Percentiles rank a stretch among this genome's conserved stretches.
Conservation (phyloP, 2,329 filamentous ascomycete species). For the Hawksworthiomyces lignivorus region DNA sequence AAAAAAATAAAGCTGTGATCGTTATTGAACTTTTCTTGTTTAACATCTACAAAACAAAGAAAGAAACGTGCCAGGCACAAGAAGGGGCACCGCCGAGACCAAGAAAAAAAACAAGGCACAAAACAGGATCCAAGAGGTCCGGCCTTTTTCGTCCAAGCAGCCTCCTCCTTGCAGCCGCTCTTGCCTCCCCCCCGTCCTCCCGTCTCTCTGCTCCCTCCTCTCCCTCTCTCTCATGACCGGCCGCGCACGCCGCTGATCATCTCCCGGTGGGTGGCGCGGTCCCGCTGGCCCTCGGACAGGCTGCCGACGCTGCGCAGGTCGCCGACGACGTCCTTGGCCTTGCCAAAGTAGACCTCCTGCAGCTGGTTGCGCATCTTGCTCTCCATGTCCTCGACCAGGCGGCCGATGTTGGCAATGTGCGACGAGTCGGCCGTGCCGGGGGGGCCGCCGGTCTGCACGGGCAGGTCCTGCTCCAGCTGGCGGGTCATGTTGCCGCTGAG, state of each 20-base stretch:
- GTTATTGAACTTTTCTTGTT: too few species aligned
- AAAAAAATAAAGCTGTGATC: too few species aligned
- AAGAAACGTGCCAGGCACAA: too few species aligned
- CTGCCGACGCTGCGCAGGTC: constrained; percentile 82
- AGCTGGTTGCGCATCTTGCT: constrained; percentile 97
- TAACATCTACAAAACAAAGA: too few species aligned
- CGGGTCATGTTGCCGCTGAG: constrained; percentile 96
- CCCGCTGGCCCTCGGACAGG: constrained; percentile 75
- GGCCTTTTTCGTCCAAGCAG: too few species aligned
- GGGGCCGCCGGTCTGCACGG: constrained; percentile 67
- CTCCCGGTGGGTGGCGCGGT: constrained; percentile 79
- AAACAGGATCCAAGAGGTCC: too few species aligned
- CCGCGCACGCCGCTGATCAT: constrained; percentile 62
- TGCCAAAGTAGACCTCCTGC: constrained; percentile 99
- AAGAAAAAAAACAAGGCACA: too few species aligned
- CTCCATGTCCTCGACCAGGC: constrained; percentile 98
- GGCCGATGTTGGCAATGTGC: constrained; percentile 92
- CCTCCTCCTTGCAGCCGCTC: too few species aligned
- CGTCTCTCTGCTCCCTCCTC: too few species aligned
- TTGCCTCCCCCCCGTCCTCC: too few species aligned
- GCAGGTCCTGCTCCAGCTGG: constrained; percentile 86
- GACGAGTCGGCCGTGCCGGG: too few species aligned
- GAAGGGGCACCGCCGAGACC: too few species aligned
- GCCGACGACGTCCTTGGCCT: constrained; percentile 96
- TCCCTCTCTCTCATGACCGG: not conserved